Base-by-base conservation (phyloP, 2,329 filamentous ascomycete genomes). In the Aspergillus viridinutans region DNA sequence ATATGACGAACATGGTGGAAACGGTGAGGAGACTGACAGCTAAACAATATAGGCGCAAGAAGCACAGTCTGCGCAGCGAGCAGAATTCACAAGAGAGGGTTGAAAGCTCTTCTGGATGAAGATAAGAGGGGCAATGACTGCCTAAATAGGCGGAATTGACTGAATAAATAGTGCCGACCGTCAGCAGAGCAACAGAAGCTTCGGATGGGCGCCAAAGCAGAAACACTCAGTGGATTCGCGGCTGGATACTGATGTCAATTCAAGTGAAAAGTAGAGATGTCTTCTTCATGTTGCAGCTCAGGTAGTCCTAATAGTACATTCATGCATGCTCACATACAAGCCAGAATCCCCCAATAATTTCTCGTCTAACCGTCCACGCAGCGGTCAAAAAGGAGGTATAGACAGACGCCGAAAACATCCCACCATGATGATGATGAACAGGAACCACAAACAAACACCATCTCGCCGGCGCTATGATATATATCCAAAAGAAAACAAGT, bases 391-490 rank as follows among this genome's bases (percentile, higher is more conserved):
- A 38, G 32, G 32, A 32, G 29, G 50, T 29, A 61, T 58, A 58
- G 52, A 60, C 48, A 50, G 26, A 54, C 29, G 12, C 29, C 14
- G 14, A 61, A 57, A 51, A 45, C 28, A 54, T 60, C 55, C 60
- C 56, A 61, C 55, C 60, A 61, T 58, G 26, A 10, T 7, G 25
- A 17, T 6, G 21, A 52, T 29, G 51, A 49, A 54, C 40, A 58
- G 25, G 48, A 60, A 61, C 55, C 47, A 56, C 47, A 57, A 50
- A 54, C 49, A 61, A 57, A 58, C 62, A 67, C 42, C 42, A 47
- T 66, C 66, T 72, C 70, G 72, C 71, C 71, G 66, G 64, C 72
- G 71, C 72, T 74, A 74, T 74, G 71, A 71, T 65, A 66, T 66
- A 59, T 47, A 55, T 52, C 63, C 57, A 55, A 64, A 66, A 69